Conservation (phyloP, 140 eudicot genomes). For the Senecio squalidus region DNA sequence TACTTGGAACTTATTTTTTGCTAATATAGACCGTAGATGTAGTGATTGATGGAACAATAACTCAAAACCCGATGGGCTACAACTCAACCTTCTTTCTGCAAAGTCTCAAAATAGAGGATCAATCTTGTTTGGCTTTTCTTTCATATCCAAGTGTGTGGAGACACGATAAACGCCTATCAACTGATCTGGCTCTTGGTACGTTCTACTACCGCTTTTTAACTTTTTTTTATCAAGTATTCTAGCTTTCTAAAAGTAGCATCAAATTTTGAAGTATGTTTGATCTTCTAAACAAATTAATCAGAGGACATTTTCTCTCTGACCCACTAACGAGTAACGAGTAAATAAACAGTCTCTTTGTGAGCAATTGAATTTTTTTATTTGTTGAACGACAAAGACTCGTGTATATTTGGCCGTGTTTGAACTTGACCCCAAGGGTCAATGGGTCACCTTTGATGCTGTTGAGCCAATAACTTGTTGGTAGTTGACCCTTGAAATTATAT, state of each 20-base stretch:
- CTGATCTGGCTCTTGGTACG: conserved; percentile 63
- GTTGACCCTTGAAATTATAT: background rate
- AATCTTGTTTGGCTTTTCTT: conserved; percentile 72
- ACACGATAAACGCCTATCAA: conserved; percentile 70
- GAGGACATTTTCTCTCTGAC: background rate
- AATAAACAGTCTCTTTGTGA: background rate
- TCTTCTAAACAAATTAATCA: too few species aligned
- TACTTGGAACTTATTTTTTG: conserved; percentile 4
- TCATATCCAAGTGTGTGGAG: conserved; percentile 86
- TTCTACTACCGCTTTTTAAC: background rate
- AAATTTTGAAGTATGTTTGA: too few species aligned
- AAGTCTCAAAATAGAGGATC: conserved; percentile 66
- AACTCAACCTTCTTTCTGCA: conserved; percentile 60
- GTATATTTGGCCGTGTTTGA: too few species aligned
- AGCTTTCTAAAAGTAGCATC: background rate
- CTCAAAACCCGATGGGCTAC: conserved; percentile 57
- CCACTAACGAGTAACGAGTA: background rate
- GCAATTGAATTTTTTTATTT: too few species aligned
- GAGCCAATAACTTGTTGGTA: too few species aligned
- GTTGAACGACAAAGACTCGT: too few species aligned
- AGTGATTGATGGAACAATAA: conserved; percentile 74
- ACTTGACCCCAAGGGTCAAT: too few species aligned
- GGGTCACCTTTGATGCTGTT: too few species aligned
- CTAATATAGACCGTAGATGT: conserved; percentile 74
- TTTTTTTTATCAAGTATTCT: background rate